Base-by-base conservation (phyloP, 495 filamentous ascomycete species). In the Podospora appendiculata region DNA sequence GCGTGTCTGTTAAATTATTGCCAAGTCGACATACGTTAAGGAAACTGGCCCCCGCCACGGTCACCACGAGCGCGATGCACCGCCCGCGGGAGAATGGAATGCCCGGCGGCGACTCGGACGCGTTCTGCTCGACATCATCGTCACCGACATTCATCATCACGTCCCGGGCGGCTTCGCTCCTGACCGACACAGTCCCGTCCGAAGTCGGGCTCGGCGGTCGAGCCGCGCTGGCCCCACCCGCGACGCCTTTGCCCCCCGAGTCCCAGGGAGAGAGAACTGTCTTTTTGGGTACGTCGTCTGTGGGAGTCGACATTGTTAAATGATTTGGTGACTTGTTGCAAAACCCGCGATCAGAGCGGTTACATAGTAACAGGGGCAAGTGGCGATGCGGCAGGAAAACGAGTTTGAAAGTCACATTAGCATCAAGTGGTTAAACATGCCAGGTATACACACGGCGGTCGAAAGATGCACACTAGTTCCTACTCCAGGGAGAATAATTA, bases 11-110 rank as follows among this genome's bases (percentile, higher is more conserved):
- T 36, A 11, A 36, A 36, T 6, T 6, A 6, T 6, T 36, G 17
- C 6, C 7, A 7, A 1, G 11, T 12, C 39, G 36, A 64, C 68
- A 51, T 64, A 74, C 79, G 60, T 80, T 80, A 18, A 81, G 59
- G 47, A 83, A 83, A 38, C 72, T 73, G 0, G 79, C 79, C 8
- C 74, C 76, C 1, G 77, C 74, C 39, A 81, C 61, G 0, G 71
- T 74, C n/a, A 65, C 66, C 8, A 76, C 74, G 5, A 77, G 60
- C 36, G 67, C 72, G 33, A 77, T 75, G 50, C 72, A 73, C 35
- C 70, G 62, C 16, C 69, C 74, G 56, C 68, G 73, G 4, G 72
- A 75, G 32, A 74, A 68, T 0, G 73, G 67, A 12, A 75, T 5
- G 25, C 25, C 25, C 25, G 25, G 25, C 5, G 25, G 57, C 9